Base-by-base conservation (phyloP, 768 basidiomycete genomes). In the Agaricus blazei region DNA sequence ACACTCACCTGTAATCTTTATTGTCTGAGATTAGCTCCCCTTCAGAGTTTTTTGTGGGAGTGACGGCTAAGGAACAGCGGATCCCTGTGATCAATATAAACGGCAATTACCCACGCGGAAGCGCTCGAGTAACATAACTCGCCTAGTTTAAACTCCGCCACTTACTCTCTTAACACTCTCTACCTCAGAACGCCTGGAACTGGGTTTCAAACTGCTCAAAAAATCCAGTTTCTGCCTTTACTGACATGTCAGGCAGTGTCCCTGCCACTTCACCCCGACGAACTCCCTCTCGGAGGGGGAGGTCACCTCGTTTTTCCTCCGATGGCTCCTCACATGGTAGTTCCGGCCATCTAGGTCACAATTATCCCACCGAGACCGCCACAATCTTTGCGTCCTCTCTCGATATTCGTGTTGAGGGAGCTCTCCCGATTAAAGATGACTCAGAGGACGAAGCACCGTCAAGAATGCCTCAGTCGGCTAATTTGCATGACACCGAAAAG, bases 371-470 rank as follows among this genome's bases (percentile, higher is more conserved):
- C 70, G 77, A 79, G 72, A 72, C 73, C 69, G 70, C 70, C 67
- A 69, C 76, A 65, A 70, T 82, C 63, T 78, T 81, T 68, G 61
- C 82, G 75, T 79, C 89, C 51, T 90, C 84, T 63, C 81, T 91
- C 59, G 78, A 82, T 67, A 92, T 93, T 64, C 80, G 80, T 38
- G 89, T 91, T 53, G 79, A 91, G 68, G 90, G 90, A 59, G 80
- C 87, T 27, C 62, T 80, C 57, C 81, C 88, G 54, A 82, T 88
- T 70, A 76, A 82, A 55, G 63, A 74, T 29, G 75, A 79, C 64
- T 48, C 67, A 65, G 54, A 60, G 62, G 48, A 73, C 77, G 49
- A 70, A 73, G 60, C 60, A 70, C 54, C 61, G 63, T 5, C 65
- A 71, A 51, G 60, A 72, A 70, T 68, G 57, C 63, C 74, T 56